A percentile compares a stretch with the other conserved stretches of the same genome.
phyloP scores from a whole-genome alignment of 169 alveolate species.

The Toxoplasma gondii region DNA sequence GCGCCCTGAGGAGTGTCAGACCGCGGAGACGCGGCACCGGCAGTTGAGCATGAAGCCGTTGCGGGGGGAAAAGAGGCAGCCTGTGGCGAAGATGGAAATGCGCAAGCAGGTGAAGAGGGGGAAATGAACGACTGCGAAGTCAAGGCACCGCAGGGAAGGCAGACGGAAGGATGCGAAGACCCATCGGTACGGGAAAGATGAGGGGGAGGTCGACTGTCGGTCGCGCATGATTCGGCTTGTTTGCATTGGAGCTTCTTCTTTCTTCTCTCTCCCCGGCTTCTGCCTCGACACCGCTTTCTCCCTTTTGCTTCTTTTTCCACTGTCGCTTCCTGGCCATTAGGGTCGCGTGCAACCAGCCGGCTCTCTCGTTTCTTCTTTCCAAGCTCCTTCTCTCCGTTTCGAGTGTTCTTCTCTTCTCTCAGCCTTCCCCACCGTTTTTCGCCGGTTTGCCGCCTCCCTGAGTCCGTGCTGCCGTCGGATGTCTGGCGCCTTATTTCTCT shows the following conservation, averaged over 20 bases:
- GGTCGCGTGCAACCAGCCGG: background rate
- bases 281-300: slow-evolving; percentile 24
- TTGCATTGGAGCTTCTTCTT: background rate
- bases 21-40: too few species aligned
- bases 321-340: background rate
- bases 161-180: too few species aligned
- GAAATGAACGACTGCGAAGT: too few species aligned
- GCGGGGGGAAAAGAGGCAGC: too few species aligned
- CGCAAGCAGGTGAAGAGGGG: too few species aligned
- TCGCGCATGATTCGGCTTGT: too few species aligned
- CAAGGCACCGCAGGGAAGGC: too few species aligned
- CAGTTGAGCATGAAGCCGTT: too few species aligned
- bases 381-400: background rate
- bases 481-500: background rate
- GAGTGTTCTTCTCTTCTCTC: background rate
- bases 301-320: background rate
- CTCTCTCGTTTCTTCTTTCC: background rate
- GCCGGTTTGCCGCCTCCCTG: background rate
- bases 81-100: too few species aligned
- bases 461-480: background rate
- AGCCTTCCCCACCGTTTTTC: background rate
- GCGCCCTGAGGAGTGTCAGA: too few species aligned
- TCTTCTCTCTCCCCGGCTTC: slow-evolving; percentile 9
- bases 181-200: too few species aligned
- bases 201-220: too few species aligned